Evolutionary conservation across 495 filamentous ascomycete species (phyloP).

Genomic region (Penicillium egyptiacum): DNA sequence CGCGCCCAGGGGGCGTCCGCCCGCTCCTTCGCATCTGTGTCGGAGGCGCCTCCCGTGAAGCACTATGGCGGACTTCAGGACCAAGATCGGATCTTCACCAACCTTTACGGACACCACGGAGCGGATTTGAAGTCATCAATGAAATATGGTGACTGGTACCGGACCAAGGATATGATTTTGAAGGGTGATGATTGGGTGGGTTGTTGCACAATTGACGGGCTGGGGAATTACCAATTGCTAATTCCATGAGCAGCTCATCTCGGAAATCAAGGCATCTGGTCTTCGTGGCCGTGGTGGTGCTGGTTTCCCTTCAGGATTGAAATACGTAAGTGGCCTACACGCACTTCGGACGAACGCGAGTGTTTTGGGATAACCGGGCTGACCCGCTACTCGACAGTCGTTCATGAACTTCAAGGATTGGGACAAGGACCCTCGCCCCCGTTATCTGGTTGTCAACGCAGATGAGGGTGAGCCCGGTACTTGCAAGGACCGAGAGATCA

Average conservation of each 20-base stretch:
- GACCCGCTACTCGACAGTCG: slow-evolving; percentile 57
- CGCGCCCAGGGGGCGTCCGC: slow-evolving; percentile 53
- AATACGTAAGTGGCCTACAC: slow-evolving; percentile 75
- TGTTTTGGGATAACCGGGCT: slow-evolving; percentile 11
- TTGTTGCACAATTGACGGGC: slow-evolving; percentile 16
- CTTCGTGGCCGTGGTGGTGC: slow-evolving; percentile 94
- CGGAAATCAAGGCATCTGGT: slow-evolving; percentile 93
- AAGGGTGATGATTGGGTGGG: slow-evolving; percentile 96
- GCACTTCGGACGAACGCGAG: slow-evolving; percentile 3
- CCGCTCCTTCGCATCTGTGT: slow-evolving; percentile 81
- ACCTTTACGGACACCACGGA: slow-evolving; percentile 91
- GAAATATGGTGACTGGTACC: slow-evolving; percentile 99
- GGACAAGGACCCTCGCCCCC: slow-evolving; percentile 95
- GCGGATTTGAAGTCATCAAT: slow-evolving; percentile 88
- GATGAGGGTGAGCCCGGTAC: slow-evolving; percentile 99
- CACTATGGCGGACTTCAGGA: slow-evolving; percentile 84
- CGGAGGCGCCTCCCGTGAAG: slow-evolving; percentile 73
- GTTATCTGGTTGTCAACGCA: slow-evolving; percentile 96
- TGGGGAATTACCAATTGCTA: slow-evolving; percentile 23
- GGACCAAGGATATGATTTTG: slow-evolving; percentile 95
- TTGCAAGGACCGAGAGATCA: slow-evolving; percentile 99
- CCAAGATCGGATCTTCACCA: slow-evolving; percentile 98
- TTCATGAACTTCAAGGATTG: slow-evolving; percentile 99
- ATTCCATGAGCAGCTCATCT: slow-evolving; percentile 67
- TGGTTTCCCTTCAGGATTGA: slow-evolving; percentile 95